These are phyloP conservation scores for Phytopythium delawarense DNA, from an alignment of 352 stramenopile genomes.

Conservation along the genomic window DNA sequence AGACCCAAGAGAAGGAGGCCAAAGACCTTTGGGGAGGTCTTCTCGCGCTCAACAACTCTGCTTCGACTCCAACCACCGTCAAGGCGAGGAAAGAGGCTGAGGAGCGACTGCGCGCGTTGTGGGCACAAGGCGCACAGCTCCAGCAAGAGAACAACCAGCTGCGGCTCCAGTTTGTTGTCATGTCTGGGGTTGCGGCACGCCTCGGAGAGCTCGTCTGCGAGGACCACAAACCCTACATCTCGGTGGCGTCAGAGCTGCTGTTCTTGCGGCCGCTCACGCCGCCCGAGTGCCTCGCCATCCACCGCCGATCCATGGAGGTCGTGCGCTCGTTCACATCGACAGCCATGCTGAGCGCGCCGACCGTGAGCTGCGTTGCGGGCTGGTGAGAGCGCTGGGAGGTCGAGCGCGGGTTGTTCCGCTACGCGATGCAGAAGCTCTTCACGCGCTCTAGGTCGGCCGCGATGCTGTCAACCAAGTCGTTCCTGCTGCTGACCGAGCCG, in stretches of 20 bases:
- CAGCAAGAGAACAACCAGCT: constrained; percentile 3
- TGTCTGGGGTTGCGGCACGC: neutral
- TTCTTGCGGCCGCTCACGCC: constrained; percentile 1
- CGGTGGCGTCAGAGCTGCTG: neutral
- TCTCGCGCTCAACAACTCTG: too few species aligned
- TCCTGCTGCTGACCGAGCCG: constrained; percentile 13
- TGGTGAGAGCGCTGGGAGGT: constrained; percentile 4
- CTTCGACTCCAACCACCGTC: neutral
- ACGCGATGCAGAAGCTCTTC: constrained; percentile 3
- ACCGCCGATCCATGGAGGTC: neutral
- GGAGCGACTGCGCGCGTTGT: neutral
- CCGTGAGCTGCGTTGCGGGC: neutral
- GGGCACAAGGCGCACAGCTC: neutral
- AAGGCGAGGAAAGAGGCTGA: neutral
- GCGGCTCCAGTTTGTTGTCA: neutral
- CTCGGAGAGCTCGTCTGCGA: neutral
- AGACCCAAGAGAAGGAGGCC: neutral
- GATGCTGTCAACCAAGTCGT: neutral
- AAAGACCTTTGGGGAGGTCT: too few species aligned
- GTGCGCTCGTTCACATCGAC: neutral
- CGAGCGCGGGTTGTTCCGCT: constrained; percentile 1
- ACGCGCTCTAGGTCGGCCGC: neutral
- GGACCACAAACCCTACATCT: neutral
- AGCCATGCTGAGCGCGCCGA: neutral
- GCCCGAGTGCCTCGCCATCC: constrained; percentile 1